Evolutionary conservation across 331 rosid species (phyloP), one percentile per base, ranked within the genome.

Genomic region (Acacia concinna): DNA sequence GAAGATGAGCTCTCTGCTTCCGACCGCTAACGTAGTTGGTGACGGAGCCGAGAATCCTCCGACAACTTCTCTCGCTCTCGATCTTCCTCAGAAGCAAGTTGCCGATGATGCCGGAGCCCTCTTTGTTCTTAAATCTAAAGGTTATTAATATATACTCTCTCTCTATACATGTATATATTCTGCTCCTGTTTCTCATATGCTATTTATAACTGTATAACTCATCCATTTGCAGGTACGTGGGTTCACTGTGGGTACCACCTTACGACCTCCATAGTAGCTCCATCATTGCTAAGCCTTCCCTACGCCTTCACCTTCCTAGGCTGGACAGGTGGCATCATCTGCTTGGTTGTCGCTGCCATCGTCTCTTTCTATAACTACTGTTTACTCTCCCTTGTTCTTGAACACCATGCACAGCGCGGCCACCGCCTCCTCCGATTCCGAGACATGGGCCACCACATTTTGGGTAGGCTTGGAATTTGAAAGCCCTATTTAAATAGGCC

Each of bases 211-310:
- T n/a, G n/a, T n/a, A n/a, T n/a, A n/a, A n/a, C n/a, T n/a, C n/a
- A n/a, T n/a, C n/a, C n/a, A n/a, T n/a, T n/a, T 73, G 73, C 13
- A 93, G 97, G 98, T 23, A 89, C 98, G 30, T 93, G 98, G 98
- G 14, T 87, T 68, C 98, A 93, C 68, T 66, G 91, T 82, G 94
- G 97, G n/a, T 92, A 90, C 85, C 97, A 92, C 73, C 84, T 92
- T 75, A 86, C 96, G 9, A 90, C 94, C 0, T 89, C 98, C 25
- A 91, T 93, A 8, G 98, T 93, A 17, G 97, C 94, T 1, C 97
- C 98, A 43, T 0, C 98, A 1, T 93, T 91, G 0, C 74, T 93
- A 0, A 93, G 98, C 12, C 91, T 93, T 49, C 98, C 98, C 0
- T 93, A 87, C 35, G 97, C 97, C 0, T 88, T 91, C 74, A 86